A percentile compares a stretch with the other conserved stretches of the same genome.
Evolutionary conservation across 169 alveolate species (phyloP).

Genomic region (Miamiensis avidus): DNA sequence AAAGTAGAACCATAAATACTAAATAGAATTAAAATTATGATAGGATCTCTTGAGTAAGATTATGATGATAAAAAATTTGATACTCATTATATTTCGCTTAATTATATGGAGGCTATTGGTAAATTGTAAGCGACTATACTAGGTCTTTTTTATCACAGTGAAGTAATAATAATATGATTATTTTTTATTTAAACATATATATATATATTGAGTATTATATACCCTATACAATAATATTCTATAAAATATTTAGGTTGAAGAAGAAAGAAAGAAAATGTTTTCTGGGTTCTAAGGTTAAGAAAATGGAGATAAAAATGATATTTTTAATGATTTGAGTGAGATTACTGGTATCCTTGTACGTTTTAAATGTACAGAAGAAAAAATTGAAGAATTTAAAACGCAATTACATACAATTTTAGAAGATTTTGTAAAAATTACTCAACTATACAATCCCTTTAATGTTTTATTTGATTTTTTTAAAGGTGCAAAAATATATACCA

Average conservation of each 20-base stretch:
- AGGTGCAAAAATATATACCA: not conserved
- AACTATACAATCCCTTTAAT: too few relatives aligned
- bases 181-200: too few relatives aligned
- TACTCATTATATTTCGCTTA: not conserved
- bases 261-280: not conserved
- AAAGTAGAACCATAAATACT: not conserved
- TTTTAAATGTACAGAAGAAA: not conserved
- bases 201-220: too few relatives aligned
- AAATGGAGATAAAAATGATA: not conserved
- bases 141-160: not conserved
- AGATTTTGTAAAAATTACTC: not conserved
- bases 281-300: not conserved
- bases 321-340: too few relatives aligned
- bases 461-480: not conserved
- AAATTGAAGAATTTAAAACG: too few relatives aligned
- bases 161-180: not conserved
- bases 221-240: too few relatives aligned
- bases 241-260: too few relatives aligned
- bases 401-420: not conserved
- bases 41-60: not conserved
- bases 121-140: too few relatives aligned
- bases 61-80: not conserved
- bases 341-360: not conserved
- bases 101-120: not conserved
- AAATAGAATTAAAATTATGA: too few relatives aligned